A percentile compares a stretch with the other conserved stretches of the same genome.
phyloP scores from a whole-genome alignment of 495 filamentous ascomycete species.

The Daldinia bambusicola region DNA sequence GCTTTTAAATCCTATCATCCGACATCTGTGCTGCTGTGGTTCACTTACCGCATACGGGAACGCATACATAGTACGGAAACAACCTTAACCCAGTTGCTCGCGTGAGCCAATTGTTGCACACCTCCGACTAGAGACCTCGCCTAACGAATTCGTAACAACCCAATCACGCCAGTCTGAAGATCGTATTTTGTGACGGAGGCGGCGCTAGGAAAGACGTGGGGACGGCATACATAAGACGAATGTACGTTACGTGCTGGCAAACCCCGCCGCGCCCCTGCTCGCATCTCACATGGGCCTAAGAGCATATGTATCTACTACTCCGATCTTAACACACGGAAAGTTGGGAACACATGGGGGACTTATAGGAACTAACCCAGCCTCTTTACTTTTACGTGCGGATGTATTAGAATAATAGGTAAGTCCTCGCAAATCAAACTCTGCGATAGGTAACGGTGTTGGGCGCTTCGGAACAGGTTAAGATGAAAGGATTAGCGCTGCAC shows the following conservation, averaged over 20 bases:
- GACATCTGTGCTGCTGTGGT: background rate
- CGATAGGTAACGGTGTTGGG: background rate
- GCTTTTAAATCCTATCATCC: background rate
- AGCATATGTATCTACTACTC: slow-evolving; percentile 18
- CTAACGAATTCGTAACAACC: slow-evolving; percentile 30
- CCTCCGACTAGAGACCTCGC: slow-evolving; percentile 32
- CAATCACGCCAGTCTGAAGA: slow-evolving; percentile 23
- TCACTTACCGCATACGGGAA: background rate
- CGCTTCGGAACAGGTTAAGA: background rate
- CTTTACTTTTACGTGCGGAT: slow-evolving; percentile 1
- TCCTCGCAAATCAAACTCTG: background rate
- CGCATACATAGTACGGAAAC: background rate
- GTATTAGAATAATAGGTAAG: background rate
- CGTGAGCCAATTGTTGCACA: slow-evolving; percentile 29
- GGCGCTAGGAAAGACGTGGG: slow-evolving; percentile 37
- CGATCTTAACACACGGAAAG: slow-evolving; percentile 2
- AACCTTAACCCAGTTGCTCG: slow-evolving; percentile 24
- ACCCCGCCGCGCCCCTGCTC: background rate
- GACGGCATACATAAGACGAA: slow-evolving; percentile 11
- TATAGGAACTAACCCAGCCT: slow-evolving; percentile 19
- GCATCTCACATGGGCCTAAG: slow-evolving; percentile 20
- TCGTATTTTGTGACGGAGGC: slow-evolving; percentile 33
- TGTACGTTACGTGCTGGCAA: slow-evolving; percentile 1
- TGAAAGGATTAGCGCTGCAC: slow-evolving; percentile 12
- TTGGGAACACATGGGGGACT: too few species aligned